A percentile compares a stretch with the other conserved stretches of the same genome.
Evolutionary conservation across 805 yeast genomes (phyloP).

Genomic region (Metschnikowia orientalis): DNA sequence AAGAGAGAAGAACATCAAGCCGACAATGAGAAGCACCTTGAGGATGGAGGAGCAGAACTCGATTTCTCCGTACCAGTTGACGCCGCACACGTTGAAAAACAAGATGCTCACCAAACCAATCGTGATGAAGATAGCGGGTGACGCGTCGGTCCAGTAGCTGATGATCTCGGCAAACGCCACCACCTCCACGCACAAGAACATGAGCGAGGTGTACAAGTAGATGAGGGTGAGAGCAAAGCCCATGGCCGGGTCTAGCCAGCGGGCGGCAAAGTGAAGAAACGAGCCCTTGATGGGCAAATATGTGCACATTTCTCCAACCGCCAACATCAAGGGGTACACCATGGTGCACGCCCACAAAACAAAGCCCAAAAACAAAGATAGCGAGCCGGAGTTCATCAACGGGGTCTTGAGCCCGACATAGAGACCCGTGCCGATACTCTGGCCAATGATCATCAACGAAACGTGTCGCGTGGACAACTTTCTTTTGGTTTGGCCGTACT

Average conservation of each 20-base stretch:
- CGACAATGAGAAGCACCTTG: slow-evolving; percentile 27
- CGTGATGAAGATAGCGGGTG: slow-evolving; percentile 31
- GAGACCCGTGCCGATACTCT: slow-evolving; percentile 33
- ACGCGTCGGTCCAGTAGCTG: slow-evolving; percentile 29
- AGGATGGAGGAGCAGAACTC: slow-evolving; percentile 21
- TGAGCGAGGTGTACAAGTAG: slow-evolving; percentile 31
- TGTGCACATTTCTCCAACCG: slow-evolving; percentile 36
- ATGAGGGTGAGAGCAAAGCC: slow-evolving; percentile 33
- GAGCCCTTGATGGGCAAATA: slow-evolving; percentile 35
- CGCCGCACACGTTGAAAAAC: slow-evolving; percentile 26
- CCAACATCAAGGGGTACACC: slow-evolving; percentile 35
- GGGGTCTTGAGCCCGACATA: slow-evolving; percentile 31
- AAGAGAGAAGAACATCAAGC: slow-evolving; percentile 35
- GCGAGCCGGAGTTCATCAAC: slow-evolving; percentile 30
- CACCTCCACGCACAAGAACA: slow-evolving; percentile 32
- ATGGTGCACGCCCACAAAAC: slow-evolving; percentile 27
- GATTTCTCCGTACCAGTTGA: slow-evolving; percentile 21
- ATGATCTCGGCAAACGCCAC: slow-evolving; percentile 30
- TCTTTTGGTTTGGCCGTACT: slow-evolving; percentile 30
- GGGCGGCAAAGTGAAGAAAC: slow-evolving; percentile 30
- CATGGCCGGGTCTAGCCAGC: slow-evolving; percentile 35
- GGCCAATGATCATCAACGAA: slow-evolving; percentile 34
- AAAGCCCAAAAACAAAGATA: slow-evolving; percentile 32
- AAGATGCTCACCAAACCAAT: slow-evolving; percentile 25
- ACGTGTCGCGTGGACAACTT: slow-evolving; percentile 30